These are phyloP conservation scores for Silene coronaria DNA, from an alignment of 179 eudicot species.

Conservation along the genomic window DNA sequence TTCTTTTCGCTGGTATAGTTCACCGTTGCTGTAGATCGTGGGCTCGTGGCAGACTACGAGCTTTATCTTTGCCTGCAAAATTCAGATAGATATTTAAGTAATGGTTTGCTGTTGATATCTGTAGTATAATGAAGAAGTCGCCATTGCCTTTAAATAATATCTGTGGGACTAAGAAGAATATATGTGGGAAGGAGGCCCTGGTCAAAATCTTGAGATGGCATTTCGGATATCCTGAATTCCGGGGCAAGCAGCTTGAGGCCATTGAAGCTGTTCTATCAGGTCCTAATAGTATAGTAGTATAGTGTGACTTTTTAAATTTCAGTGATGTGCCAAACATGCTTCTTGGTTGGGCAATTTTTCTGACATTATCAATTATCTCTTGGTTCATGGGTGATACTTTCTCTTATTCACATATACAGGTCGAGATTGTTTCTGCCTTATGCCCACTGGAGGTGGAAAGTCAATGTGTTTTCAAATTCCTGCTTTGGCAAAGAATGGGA, in stretches of 20 bases:
- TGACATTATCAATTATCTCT: neutral
- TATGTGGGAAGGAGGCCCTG: constrained; percentile 56
- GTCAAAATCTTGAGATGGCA: constrained; percentile 92
- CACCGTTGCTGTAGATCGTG: constrained; percentile 1
- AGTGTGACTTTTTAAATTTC: neutral
- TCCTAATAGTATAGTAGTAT: constrained; percentile 11
- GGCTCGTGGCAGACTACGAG: neutral
- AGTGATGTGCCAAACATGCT: neutral
- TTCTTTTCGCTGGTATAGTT: neutral
- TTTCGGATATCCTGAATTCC: constrained; percentile 79
- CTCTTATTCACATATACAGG: constrained; percentile 39
- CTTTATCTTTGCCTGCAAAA: neutral
- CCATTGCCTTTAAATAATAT: constrained; percentile 54
- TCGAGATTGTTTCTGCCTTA: constrained; percentile 90
- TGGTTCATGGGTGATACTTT: neutral
- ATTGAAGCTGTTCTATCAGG: constrained; percentile 92
- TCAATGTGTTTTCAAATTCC: constrained; percentile 95
- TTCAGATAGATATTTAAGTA: neutral
- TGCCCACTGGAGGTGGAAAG: constrained; percentile 99
- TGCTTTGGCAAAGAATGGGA: constrained; percentile 68
- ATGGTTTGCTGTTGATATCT: neutral
- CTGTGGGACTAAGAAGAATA: constrained; percentile 40
- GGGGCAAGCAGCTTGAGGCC: constrained; percentile 90
- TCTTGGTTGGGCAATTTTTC: constrained; percentile 6
- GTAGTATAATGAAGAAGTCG: constrained; percentile 59